Percentiles rank a stretch among this genome's conserved stretches.
Conservation (phyloP, 371 early-diverging fungal species). For the Catenaria anguillulae region DNA sequence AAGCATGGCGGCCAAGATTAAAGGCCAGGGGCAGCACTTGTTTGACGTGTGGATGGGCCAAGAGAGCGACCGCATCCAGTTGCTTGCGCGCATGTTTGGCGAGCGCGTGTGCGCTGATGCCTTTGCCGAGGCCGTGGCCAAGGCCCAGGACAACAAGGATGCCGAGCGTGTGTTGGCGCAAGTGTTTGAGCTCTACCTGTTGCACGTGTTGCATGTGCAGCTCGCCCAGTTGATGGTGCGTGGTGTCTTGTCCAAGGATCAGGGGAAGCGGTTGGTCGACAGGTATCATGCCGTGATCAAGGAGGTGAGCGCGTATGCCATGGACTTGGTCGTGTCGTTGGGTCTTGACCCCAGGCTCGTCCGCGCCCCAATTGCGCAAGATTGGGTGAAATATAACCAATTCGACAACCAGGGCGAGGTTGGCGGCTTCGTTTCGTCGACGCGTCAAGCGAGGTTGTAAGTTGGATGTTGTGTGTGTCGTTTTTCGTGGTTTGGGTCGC, state of each 20-base stretch:
- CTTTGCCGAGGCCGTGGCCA: constrained; percentile 10
- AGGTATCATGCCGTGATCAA: constrained; percentile 24
- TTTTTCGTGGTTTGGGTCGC: too few relatives aligned
- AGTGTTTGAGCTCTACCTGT: constrained; percentile 30
- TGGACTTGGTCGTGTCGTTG: constrained; percentile 33
- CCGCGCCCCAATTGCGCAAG: constrained; percentile 48
- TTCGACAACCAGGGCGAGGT: constrained; percentile 38
- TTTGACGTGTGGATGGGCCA: constrained; percentile 58
- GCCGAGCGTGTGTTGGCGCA: constrained; percentile 14
- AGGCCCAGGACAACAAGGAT: background rate
- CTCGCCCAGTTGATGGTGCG: constrained; percentile 35
- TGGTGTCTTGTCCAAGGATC: constrained; percentile 25
- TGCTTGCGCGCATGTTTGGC: constrained; percentile 39
- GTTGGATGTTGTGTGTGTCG: too few relatives aligned
- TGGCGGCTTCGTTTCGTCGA: too few relatives aligned
- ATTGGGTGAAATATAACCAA: constrained; percentile 44
- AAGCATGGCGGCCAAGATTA: constrained; percentile 30
- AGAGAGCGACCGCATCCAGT: constrained; percentile 49
- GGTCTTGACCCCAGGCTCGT: constrained; percentile 39
- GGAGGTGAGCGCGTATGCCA: constrained; percentile 26
- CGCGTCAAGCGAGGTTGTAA: too few relatives aligned
- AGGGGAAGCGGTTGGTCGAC: constrained; percentile 22
- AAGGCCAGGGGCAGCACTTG: constrained; percentile 20
- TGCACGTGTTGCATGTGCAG: constrained; percentile 27
- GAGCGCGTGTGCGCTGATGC: constrained; percentile 45